Evolutionary conservation across 257 asterid species (phyloP), one percentile per base, ranked within the genome.

Genomic region (Nicotiana tomentosiformis): DNA sequence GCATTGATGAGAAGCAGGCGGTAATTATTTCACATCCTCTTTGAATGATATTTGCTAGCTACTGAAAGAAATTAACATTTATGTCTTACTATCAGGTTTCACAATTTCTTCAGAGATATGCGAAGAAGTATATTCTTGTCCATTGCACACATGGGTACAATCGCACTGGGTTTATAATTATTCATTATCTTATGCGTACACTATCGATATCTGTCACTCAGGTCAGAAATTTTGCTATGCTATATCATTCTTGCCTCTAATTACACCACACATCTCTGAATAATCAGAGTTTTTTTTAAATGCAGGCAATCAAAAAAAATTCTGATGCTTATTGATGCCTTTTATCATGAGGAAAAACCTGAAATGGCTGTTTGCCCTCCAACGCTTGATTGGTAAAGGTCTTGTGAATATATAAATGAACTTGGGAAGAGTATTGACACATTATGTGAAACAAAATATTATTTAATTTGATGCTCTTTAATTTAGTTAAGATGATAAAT

Each of bases 71-170:
- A 57, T 57, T 57, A 57, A 57, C 17, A 57, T 57, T 57, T 57
- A 57, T 57, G 62, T 29, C 30, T 18, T 18, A 5, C 30, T 70
- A 55, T 84, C 88, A 95, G 99, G 99, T 95, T 51, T 86, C 88
- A 68, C 23, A 20, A 20, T 20, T 20, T 20, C 23, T 20, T 20
- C 23, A 20, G 23, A 20, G 23, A 20, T 20, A 20, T 20, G 23
- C 23, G 23, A 20, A 20, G 23, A 20, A 20, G 23, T 20, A 20
- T 20, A 20, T 20, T 87, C 90, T 95, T 86, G 97, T 95, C 57
- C 99, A 95, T 84, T 95, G 99, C 91, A 95, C 99, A 0, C 99
- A 95, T 87, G 99, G 99, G 83, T 97, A 95, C 86, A 95, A 95
- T 84, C 97, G 99, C 72, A 95, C 99, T 55, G 99, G 99, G 83